phyloP scores from a whole-genome alignment of 2,329 filamentous ascomycete species.

The Chaetomium globosum region DNA sequence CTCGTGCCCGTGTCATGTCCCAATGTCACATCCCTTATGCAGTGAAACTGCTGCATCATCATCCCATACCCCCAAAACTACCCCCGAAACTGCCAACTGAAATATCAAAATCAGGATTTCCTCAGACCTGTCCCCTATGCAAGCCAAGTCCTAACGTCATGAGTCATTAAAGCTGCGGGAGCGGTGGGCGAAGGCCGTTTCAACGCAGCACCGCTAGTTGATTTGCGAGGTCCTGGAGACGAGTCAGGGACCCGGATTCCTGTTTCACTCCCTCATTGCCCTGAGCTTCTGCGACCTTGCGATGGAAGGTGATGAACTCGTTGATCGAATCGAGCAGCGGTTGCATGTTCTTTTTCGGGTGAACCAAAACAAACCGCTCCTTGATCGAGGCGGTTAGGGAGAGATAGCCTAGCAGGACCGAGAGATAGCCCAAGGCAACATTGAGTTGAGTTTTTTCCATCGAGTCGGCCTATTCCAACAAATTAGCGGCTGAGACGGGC shows the following conservation, averaged over 20 bases:
- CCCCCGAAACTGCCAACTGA: neutral
- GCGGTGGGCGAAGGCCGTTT: neutral
- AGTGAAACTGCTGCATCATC: slow-evolving; percentile 7
- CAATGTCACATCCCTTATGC: neutral
- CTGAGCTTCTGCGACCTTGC: slow-evolving; percentile 50
- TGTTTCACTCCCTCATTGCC: slow-evolving; percentile 41
- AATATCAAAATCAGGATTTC: neutral
- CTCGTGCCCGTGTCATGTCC: slow-evolving; percentile 8
- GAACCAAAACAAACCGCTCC: slow-evolving; percentile 48
- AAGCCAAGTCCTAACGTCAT: slow-evolving; percentile 12
- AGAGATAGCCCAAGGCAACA: slow-evolving; percentile 83
- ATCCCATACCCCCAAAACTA: neutral
- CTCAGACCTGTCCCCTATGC: slow-evolving; percentile 4
- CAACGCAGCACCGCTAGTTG: slow-evolving; percentile 41
- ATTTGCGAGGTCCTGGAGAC: slow-evolving; percentile 47
- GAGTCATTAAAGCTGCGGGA: neutral
- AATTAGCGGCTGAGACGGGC: slow-evolving; percentile 24
- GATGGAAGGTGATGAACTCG: slow-evolving; percentile 58
- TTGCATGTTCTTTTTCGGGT: slow-evolving; percentile 49
- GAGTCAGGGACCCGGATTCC: slow-evolving; percentile 43
- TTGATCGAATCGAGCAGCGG: slow-evolving; percentile 56
- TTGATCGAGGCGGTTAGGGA: slow-evolving; percentile 59
- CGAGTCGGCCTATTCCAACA: slow-evolving; percentile 61
- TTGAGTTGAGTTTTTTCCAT: slow-evolving; percentile 76
- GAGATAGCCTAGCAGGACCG: slow-evolving; percentile 80